Percentiles rank a stretch among this genome's conserved stretches.
These are phyloP conservation scores for Asparagopsis taxiformis DNA, from an alignment of 31 red algal species.

Conservation along the genomic window DNA sequence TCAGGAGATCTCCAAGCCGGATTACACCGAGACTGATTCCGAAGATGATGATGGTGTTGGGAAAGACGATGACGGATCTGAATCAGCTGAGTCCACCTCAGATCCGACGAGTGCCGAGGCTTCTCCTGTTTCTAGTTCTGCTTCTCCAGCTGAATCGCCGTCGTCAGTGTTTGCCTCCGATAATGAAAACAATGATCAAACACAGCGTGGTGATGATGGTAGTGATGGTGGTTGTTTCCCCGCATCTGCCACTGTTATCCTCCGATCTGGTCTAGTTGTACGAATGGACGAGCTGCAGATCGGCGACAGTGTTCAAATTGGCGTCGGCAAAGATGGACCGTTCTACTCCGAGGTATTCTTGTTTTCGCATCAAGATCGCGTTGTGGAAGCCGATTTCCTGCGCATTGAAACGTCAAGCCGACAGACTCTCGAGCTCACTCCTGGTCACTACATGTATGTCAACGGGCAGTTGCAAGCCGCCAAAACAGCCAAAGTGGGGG, in stretches of 20 bases:
- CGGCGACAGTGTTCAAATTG: constrained; percentile 54
- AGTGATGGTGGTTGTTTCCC: constrained; percentile 70
- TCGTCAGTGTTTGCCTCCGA: too few relatives aligned
- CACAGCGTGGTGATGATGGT: not conserved
- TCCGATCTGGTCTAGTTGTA: not conserved
- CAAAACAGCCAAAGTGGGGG: constrained; percentile 10
- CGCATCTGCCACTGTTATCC: constrained; percentile 34
- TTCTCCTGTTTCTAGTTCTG: too few relatives aligned
- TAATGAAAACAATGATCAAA: too few relatives aligned
- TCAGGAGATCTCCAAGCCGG: too few relatives aligned
- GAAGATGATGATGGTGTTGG: too few relatives aligned
- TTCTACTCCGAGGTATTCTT: constrained; percentile 51
- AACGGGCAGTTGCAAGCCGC: constrained; percentile 12
- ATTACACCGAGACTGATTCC: too few relatives aligned
- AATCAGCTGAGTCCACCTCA: too few relatives aligned
- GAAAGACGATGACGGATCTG: too few relatives aligned
- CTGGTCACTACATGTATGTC: constrained; percentile 50
- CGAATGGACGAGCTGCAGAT: constrained; percentile 69
- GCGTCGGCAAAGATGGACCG: not conserved
- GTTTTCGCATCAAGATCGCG: constrained; percentile 49
- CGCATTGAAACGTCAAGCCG: constrained; percentile 31
- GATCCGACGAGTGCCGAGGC: too few relatives aligned
- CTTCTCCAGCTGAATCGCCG: too few relatives aligned
- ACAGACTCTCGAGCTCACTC: constrained; percentile 12
- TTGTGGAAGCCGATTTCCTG: not conserved